phyloP scores from a whole-genome alignment of 2,329 filamentous ascomycete species.

The Fusarium algeriense region DNA sequence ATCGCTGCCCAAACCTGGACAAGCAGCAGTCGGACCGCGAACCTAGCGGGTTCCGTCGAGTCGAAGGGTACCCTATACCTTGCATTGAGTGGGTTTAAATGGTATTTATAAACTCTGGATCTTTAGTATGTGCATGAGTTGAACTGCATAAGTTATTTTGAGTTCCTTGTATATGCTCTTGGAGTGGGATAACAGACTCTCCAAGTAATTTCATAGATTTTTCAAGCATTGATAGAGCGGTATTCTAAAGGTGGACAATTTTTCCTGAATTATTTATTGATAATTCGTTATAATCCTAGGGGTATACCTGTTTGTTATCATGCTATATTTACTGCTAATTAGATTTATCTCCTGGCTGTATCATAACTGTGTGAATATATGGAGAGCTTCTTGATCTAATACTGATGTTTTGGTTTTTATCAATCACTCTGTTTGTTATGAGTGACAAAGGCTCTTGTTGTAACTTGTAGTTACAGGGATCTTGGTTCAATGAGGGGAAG shows the following conservation, averaged over 20 bases:
- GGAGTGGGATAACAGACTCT: not conserved
- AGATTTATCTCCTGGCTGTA: not conserved
- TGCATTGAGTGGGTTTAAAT: not conserved
- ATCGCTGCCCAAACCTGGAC: no score
- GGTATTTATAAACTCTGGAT: not conserved
- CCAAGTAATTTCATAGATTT: not conserved
- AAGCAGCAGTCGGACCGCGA: no score
- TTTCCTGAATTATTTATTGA: no score
- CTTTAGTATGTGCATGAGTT: not conserved
- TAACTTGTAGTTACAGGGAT: not conserved
- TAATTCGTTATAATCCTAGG: no score
- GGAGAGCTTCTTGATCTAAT: not conserved
- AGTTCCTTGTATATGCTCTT: not conserved
- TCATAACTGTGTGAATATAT: not conserved
- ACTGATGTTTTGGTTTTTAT: not conserved
- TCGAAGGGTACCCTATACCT: not conserved
- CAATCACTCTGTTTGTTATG: not conserved
- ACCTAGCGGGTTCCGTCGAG: no score
- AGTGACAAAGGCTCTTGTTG: not conserved
- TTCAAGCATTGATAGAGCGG: not conserved
- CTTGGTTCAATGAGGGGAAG: not conserved
- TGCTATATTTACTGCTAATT: not conserved
- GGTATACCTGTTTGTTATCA: no score
- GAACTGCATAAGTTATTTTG: not conserved
- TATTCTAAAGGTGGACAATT: not conserved